Evolutionary conservation across 805 yeast species (phyloP), one percentile per base, ranked within the genome.

Genomic region (Spathaspora gorwiae): DNA sequence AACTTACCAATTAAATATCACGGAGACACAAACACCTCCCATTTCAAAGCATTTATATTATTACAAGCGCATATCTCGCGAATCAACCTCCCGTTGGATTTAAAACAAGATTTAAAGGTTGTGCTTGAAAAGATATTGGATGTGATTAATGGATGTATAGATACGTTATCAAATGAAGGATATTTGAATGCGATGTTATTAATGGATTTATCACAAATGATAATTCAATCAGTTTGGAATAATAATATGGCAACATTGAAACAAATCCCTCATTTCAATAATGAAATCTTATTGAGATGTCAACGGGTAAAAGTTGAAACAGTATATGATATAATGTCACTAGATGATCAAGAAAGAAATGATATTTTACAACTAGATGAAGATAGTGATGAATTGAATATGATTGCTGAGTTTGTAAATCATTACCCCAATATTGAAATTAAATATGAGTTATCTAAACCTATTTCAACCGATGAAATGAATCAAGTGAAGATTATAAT

Each of bases 131-230:
- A 65, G 37, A 62, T 79, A 0, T 48, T 84, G 39, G 70, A 68
- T 2, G 56, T 90, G 15, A 63, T 87, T 7, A 74, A 81, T 52
- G 87, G 92, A 0, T 67, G 81, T 39, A 82, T 87, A 14, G 97
- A 94, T 60, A 66, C 84, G 1, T 66, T 90, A 34, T 82, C 96
- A 0, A 79, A 88, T 52, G 89, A 89, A 47, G 97, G 97, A 0
- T 71, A 76, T 52, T 65, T 90, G 55, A 85, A 81, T 60, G 90
- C 95, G 0, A 73, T 88, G 52, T 74, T 77, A 38, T 92, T 88
- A 0, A 87, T 94, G 87, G 97, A 94, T 59, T 59, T 90, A 42
- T 76, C 86, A 1, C 99, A 94, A 59, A 87, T 89, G 95, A 65
- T 88, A 6, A 79, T 84, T 1, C 98, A 92, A 61, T 95, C 86